These are phyloP conservation scores for Leptographium lundbergii DNA, from an alignment of 2,329 filamentous ascomycete genomes.

Conservation along the genomic window DNA sequence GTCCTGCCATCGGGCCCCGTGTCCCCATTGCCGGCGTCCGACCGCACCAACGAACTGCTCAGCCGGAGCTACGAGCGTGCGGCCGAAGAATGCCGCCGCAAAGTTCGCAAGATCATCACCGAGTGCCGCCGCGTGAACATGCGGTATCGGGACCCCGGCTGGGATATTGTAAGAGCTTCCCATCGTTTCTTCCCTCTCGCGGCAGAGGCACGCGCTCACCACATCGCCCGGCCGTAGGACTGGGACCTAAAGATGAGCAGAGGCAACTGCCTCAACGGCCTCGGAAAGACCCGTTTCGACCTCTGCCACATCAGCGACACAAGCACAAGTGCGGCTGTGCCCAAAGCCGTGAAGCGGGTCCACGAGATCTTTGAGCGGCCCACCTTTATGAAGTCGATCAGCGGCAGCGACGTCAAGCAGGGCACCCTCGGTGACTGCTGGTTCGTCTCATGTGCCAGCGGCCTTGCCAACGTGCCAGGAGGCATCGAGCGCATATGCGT, in stretches of 20 bases:
- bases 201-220: not conserved
- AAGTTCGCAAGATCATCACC: constrained; percentile 46
- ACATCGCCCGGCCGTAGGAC: constrained; percentile 26
- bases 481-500: constrained; percentile 65
- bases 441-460: constrained; percentile 68
- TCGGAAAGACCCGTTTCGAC: constrained; percentile 39
- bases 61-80: constrained; percentile 50
- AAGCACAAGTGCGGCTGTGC: constrained; percentile 34
- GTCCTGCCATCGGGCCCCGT: constrained; percentile 54
- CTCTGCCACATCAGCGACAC: constrained; percentile 23
- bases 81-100: constrained; percentile 49
- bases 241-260: constrained; percentile 57
- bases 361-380: constrained; percentile 66
- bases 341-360: constrained; percentile 63
- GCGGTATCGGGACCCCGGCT: constrained; percentile 59
- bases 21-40: constrained; percentile 33
- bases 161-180: constrained; percentile 33
- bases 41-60: constrained; percentile 47
- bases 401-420: constrained; percentile 65
- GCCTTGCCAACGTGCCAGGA: constrained; percentile 59
- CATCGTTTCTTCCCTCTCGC: not conserved
- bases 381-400: constrained; percentile 52
- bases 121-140: constrained; percentile 65
- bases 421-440: constrained; percentile 71
- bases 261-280: constrained; percentile 40